Evolutionary conservation across 2,329 filamentous ascomycete genomes (phyloP).

Genomic region (Trichoderma lentiforme): DNA sequence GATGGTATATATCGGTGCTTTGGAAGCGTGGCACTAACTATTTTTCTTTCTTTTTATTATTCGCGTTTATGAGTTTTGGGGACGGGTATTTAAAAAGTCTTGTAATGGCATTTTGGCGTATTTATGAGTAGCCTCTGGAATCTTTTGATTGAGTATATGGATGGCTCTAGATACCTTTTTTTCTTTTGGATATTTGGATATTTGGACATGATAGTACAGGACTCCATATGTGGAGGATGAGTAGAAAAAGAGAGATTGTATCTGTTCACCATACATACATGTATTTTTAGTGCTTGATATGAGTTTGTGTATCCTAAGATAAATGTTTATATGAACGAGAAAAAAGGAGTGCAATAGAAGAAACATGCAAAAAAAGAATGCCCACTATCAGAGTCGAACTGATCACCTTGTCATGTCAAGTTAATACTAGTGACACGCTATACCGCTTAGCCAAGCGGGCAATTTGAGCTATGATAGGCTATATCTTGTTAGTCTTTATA

Average conservation of each 20-base stretch:
- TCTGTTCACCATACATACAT: background rate
- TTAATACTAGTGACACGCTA: conserved; percentile 19
- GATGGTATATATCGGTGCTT: background rate
- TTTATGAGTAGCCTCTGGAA: background rate
- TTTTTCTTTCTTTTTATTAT: too few relatives aligned
- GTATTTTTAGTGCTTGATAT: background rate
- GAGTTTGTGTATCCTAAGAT: background rate
- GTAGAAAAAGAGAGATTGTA: background rate
- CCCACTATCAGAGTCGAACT: conserved; percentile 20
- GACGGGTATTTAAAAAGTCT: background rate
- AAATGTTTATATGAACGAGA: too few relatives aligned
- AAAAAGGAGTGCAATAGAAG: background rate
- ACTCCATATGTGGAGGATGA: background rate
- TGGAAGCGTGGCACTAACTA: background rate
- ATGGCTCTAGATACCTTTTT: background rate
- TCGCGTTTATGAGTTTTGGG: background rate
- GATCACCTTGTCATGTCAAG: conserved; percentile 20
- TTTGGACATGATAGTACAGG: background rate
- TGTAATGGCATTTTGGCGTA: background rate
- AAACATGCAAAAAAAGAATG: background rate
- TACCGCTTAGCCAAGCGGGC: conserved; percentile 21
- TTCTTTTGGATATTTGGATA: background rate
- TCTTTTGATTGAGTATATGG: background rate
- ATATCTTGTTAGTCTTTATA: background rate
- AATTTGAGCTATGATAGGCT: background rate